Base-by-base conservation (phyloP, 1,284 basidiomycete species). In the Cutaneotrichosporon spelunceum region DNA sequence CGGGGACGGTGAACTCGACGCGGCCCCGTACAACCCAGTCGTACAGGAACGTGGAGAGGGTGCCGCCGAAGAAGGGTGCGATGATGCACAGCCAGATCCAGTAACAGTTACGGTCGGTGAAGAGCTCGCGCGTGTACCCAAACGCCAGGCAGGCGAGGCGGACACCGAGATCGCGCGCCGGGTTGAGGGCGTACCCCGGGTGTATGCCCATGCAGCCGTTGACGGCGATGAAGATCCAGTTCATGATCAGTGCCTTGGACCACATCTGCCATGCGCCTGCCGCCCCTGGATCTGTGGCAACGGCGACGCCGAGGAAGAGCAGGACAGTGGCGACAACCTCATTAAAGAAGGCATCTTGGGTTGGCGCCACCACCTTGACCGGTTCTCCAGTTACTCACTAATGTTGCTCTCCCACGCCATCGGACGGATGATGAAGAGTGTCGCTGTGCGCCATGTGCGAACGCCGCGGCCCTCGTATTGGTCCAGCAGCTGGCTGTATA, bases 121-220 rank as follows among this genome's bases (percentile, higher is more conserved):
- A 72, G 3, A 72, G 44, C 10, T 57, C 16, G 1, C 29, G 59
- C 14, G 67, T 61, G 54, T 73, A 74, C 0, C 73, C 73, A 34
- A 70, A 54, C 1, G 53, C 55, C 47, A 64, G 66, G 29, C 68
- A 53, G 1, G 66, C 65, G 19, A 73, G 48, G 6, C 72, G 66
- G 14, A 71, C 70, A 0, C 73, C 73, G 23, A 75, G 58, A 57
- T 75, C 73, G 19, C 73, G 66, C 3, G 71, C 71, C 3, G 70
- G 68, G 48, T 75, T 75, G 57, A 73, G 66, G 6, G 66, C 67
- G 49, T 69, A 69, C 1, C 64, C 57, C 2, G 65, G 58, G 56
- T 66, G 44, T 39, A 62, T 60, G 24, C 66, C 68, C 57, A 55
- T 47, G 19, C 29, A 48, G 30, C 58, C 58, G 10, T 19, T 47